Evolutionary conservation across 179 eudicot genomes (phyloP), one percentile per base, ranked within the genome.

Genomic region (Beta lomatogona): DNA sequence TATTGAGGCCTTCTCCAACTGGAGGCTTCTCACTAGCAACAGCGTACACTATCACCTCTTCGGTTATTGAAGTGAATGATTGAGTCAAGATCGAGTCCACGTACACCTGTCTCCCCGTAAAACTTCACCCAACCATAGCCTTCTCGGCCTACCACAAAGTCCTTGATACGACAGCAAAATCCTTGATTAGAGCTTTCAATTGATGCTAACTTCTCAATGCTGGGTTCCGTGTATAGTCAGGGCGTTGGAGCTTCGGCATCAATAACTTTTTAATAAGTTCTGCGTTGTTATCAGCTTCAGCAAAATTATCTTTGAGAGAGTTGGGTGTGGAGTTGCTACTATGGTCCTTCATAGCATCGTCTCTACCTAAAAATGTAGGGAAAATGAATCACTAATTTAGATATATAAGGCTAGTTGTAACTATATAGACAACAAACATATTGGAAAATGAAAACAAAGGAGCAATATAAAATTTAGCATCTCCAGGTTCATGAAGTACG

Each of bases 91-190:
- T 89, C 89, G 12, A 94, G 93, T 71, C 84, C 80, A 46, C 90
- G 73, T 28, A 91, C 89, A 72, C 90, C 91, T 15, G 92, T 91
- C 83, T 91, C 92, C 22, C 93, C 95, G 18, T 87, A 71, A 71
- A 91, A 92, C 86, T 88, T 93, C 79, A 94, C 88, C 84, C 85
- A 85, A 18, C 98, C 97, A 88, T 83, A 94, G 48, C 93, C 94
- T 19, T 81, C 84, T 48, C 90, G 82, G 14, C 98, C 97, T 53
- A 94, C 89, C 77, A 90, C 87, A 73, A 93, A 94, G 86, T 89
- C 87, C 83, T 90, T 90, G 79, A 94, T 95, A 9, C 63, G 90
- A 71, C 79, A 68, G 83, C 92, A 91, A 74, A 77, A 94, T 15
- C 98, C 94, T 22, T 92, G 91, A 71, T 89, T 86, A 5, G 75